Conservation (phyloP, 2,329 filamentous ascomycete genomes). For the Trichoderma cornu-damae region DNA sequence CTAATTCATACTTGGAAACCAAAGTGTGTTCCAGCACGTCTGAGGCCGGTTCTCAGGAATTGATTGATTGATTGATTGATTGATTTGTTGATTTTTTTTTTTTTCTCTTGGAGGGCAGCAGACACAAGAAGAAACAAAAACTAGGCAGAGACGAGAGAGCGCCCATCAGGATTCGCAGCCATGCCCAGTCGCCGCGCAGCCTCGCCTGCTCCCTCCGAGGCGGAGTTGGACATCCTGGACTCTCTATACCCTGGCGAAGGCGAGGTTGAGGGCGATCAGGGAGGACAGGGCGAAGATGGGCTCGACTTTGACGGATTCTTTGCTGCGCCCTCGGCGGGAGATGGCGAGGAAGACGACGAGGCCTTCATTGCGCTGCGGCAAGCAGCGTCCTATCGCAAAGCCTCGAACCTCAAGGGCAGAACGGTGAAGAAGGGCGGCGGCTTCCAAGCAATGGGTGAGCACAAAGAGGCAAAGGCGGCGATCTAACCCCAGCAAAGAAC, state of each 20-base stretch:
- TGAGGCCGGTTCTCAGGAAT: no score
- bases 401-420: constrained; percentile 73
- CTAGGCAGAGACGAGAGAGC: neutral
- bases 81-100: no score
- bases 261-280: constrained; percentile 50
- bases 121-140: neutral
- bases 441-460: constrained; percentile 84
- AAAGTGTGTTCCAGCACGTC: neutral
- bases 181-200: constrained; percentile 65
- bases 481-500: no score
- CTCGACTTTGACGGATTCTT: constrained; percentile 59
- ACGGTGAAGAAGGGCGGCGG: constrained; percentile 92
- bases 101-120: no score
- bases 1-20: neutral
- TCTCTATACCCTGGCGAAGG: constrained; percentile 64
- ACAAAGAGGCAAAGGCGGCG: no score
- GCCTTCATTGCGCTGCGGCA: constrained; percentile 88
- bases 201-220: constrained; percentile 82
- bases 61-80: no score
- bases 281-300: constrained; percentile 37
- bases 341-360: constrained; percentile 66
- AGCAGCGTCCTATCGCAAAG: constrained; percentile 81
- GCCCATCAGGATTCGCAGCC: constrained; percentile 20
- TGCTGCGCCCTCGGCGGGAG: constrained; percentile 42
- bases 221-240: constrained; percentile 82